Conservation (phyloP, 176 grass and related monocot genomes). For the sorghum (Sorghum bicolor) region DNA sequence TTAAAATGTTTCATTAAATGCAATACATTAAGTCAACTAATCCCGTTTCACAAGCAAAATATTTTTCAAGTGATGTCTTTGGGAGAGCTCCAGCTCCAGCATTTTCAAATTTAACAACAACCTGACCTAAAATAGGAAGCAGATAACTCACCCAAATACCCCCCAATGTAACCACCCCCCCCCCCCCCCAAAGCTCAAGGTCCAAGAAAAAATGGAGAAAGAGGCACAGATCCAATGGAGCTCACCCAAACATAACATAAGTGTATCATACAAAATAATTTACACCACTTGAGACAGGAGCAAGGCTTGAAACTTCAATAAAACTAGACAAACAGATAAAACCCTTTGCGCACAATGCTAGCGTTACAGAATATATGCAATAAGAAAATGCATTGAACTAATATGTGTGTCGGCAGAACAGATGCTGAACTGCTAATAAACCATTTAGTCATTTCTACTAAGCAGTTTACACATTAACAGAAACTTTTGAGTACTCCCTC, state of each 20-base stretch:
- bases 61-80: not conserved
- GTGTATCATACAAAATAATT: not conserved
- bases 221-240: not conserved
- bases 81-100: not conserved
- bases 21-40: not conserved
- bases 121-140: not conserved
- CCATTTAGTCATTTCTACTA: slow-evolving; percentile 1
- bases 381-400: not conserved
- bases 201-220: not conserved
- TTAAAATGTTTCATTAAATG: not conserved
- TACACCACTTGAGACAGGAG: not conserved
- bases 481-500: not conserved
- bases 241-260: not conserved
- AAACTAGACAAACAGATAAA: not conserved
- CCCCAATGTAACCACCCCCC: not conserved
- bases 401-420: not conserved
- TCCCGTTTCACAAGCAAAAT: not conserved
- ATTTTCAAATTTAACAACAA: not conserved
- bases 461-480: not conserved
- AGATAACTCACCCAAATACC: not conserved
- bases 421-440: not conserved
- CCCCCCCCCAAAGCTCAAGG: too few species aligned
- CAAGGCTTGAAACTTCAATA: not conserved
- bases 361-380: not conserved
- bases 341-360: not conserved